Evolutionary conservation across 805 yeast species (phyloP).

Genomic region (Sungouiella blattae): DNA sequence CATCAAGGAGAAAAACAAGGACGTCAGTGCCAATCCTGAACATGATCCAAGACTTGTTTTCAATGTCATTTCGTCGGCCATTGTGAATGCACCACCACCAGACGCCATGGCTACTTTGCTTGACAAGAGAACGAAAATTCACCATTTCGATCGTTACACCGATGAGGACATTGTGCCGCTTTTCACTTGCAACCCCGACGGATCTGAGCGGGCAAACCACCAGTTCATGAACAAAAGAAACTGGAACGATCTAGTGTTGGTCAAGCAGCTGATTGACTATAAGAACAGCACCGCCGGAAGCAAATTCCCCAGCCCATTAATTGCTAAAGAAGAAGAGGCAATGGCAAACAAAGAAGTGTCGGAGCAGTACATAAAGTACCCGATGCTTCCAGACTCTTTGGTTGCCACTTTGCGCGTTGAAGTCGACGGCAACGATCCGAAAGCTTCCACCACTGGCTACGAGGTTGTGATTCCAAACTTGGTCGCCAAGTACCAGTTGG

Average conservation of each 20-base stretch:
- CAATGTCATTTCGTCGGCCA: slow-evolving; percentile 87
- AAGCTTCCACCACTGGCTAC: slow-evolving; percentile 59
- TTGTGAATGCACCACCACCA: slow-evolving; percentile 91
- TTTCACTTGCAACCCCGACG: slow-evolving; percentile 59
- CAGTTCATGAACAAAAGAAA: slow-evolving; percentile 65
- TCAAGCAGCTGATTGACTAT: slow-evolving; percentile 29
- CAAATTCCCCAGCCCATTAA: slow-evolving; percentile 43
- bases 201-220: slow-evolving; percentile 42
- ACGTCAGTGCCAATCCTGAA: slow-evolving; percentile 50
- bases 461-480: slow-evolving; percentile 68
- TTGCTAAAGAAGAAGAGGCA: slow-evolving; percentile 10
- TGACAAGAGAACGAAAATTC: slow-evolving; percentile 63
- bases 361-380: slow-evolving; percentile 46
- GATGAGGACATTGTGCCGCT: slow-evolving; percentile 82
- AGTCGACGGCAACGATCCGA: slow-evolving; percentile 44
- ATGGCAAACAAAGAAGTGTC: slow-evolving; percentile 8
- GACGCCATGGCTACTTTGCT: slow-evolving; percentile 74
- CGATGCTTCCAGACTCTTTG: slow-evolving; percentile 53
- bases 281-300: slow-evolving; percentile 15
- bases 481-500: slow-evolving; percentile 29
- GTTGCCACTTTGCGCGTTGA: slow-evolving; percentile 76
- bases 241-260: slow-evolving; percentile 67
- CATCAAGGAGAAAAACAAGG: slow-evolving; percentile 34
- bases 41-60: slow-evolving; percentile 72
- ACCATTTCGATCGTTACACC: slow-evolving; percentile 59